Evolutionary conservation across 2,329 filamentous ascomycete species (phyloP).

Genomic region (Claviceps sp.): DNA sequence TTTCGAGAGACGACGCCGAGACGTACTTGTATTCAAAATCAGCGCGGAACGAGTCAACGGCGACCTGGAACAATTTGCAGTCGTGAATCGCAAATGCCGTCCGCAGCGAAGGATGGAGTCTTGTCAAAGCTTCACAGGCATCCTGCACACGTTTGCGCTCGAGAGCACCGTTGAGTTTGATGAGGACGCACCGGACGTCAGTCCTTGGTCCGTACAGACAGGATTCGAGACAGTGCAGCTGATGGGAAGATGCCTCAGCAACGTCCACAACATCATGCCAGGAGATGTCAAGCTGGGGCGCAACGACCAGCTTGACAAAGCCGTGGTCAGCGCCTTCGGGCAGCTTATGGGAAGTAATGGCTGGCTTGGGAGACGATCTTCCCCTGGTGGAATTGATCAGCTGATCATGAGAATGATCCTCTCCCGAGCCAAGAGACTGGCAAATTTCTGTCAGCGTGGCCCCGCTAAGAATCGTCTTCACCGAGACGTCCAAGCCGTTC

Average conservation of each 20-base stretch:
- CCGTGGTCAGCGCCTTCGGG: slow-evolving; percentile 14
- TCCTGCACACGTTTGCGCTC: slow-evolving; percentile 29
- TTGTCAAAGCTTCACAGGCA: slow-evolving; percentile 30
- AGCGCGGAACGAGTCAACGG: slow-evolving; percentile 27
- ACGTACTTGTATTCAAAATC: slow-evolving; percentile 31
- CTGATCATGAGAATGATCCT: not conserved
- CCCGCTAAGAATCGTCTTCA: slow-evolving; percentile 29
- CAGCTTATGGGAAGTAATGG: slow-evolving; percentile 4
- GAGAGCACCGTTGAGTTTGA: slow-evolving; percentile 32
- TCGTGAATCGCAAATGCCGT: slow-evolving; percentile 38
- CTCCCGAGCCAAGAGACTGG: slow-evolving; percentile 14
- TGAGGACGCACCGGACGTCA: slow-evolving; percentile 33
- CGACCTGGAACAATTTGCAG: slow-evolving; percentile 34
- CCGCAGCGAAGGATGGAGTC: slow-evolving; percentile 37
- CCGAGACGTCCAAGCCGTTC: slow-evolving; percentile 25
- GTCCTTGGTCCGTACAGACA: slow-evolving; percentile 29
- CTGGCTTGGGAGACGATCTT: slow-evolving; percentile 3
- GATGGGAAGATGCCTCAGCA: slow-evolving; percentile 33
- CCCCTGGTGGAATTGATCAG: not conserved
- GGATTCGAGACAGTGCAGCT: slow-evolving; percentile 34
- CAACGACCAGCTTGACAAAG: slow-evolving; percentile 28
- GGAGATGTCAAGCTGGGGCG: slow-evolving; percentile 28
- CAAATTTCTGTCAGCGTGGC: slow-evolving; percentile 32
- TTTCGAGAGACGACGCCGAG: slow-evolving; percentile 25
- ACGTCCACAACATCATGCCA: slow-evolving; percentile 31